Evolutionary conservation across 768 basidiomycete genomes (phyloP).

Genomic region (Kwoniella dendrophila): DNA sequence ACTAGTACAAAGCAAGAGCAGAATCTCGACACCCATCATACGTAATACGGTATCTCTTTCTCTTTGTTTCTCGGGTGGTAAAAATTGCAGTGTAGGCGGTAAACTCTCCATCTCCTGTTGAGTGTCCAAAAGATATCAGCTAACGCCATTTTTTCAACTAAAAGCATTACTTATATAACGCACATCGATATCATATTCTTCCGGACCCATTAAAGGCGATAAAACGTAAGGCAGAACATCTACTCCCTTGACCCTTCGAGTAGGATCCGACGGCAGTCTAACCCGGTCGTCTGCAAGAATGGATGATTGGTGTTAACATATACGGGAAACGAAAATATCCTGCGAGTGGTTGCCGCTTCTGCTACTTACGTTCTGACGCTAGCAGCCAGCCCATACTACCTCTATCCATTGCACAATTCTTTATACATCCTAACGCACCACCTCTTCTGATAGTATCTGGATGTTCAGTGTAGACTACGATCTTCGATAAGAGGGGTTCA

Average conservation of each 20-base stretch:
- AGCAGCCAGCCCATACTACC: conserved; percentile 53
- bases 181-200: conserved; percentile 91
- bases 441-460: conserved; percentile 80
- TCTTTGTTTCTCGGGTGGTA: conserved; percentile 78
- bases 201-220: conserved; percentile 88
- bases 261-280: conserved; percentile 64
- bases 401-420: conserved; percentile 59
- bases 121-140: not conserved
- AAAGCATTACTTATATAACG: conserved; percentile 28
- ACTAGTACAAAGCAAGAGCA: conserved; percentile 82
- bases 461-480: conserved; percentile 88
- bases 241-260: conserved; percentile 62
- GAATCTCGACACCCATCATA: conserved; percentile 81
- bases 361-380: conserved; percentile 52
- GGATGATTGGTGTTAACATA: conserved; percentile 47
- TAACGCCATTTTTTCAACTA: not conserved
- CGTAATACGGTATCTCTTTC: conserved; percentile 77
- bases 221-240: conserved; percentile 82
- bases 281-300: conserved; percentile 62
- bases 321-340: not conserved
- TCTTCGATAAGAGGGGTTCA: conserved; percentile 80
- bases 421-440: conserved; percentile 82
- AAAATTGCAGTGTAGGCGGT: conserved; percentile 79
- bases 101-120: conserved; percentile 82
- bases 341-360: not conserved